Evolutionary conservation across 495 filamentous ascomycete species (phyloP), one percentile per base, ranked within the genome.

Genomic region (Podospora bellae-mahoneyi): DNA sequence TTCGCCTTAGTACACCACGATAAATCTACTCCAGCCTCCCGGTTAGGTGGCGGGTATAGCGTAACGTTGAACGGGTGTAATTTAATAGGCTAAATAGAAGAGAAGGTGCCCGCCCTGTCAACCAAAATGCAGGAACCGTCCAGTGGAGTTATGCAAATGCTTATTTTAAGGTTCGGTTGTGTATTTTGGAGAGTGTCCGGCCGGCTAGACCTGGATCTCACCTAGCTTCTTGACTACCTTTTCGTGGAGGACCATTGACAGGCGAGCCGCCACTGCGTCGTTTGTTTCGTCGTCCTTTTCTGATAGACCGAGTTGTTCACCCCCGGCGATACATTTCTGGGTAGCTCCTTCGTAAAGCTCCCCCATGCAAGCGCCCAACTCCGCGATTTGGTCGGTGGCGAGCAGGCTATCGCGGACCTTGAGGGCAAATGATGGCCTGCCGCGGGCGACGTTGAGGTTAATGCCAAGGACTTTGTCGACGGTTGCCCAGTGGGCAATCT

Each of bases 401-500:
- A 79, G 68, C 62, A 80, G 68, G 0, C 64, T 66, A 30, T 73
- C 59, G 2, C 77, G 73, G 13, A 80, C 74, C 3, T 70, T 60
- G 16, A 78, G 62, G 10, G 78, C 73, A 27, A 78, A 66, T 1
- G 73, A 75, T 19, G 76, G 73, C 56, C 74, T 63, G 0, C 67
- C 68, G 10, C 74, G 65, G 6, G 72, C 71, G 4, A 56, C 69
- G 32, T 75, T 69, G 56, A 73, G 57, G 67, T 78, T 69, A 54
- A 86, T 78, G 1, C 68, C 73, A 18, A 86, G 66, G 7, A 86
- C 77, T 10, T 68, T 26, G n/a, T 84, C 81, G n/a, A 86, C 76
- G 15, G 80, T 79, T 44, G 78, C 69, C 85, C 85, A 86, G 67
- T 82, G 74, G 5, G 81, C 84, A 63, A 86, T 80, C 72, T 87